Percentiles rank a stretch among this genome's conserved stretches.
These are phyloP conservation scores for Emmonsiellopsis sp. DNA, from an alignment of 2,329 filamentous ascomycete species.

Conservation along the genomic window DNA sequence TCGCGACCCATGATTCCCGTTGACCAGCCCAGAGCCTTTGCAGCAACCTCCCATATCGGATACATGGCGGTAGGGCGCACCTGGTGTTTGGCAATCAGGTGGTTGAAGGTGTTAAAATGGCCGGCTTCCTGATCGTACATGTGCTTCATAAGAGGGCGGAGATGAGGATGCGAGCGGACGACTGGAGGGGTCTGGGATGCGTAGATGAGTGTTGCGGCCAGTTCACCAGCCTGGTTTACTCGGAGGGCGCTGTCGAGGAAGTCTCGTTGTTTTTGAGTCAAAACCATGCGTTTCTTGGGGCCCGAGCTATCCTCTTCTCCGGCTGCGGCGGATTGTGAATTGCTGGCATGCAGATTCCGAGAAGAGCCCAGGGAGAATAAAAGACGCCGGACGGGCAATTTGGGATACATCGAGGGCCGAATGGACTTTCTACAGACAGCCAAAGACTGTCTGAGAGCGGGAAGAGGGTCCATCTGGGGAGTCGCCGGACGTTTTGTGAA, in stretches of 20 bases:
- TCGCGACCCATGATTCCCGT: conserved; percentile 84
- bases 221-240: conserved; percentile 94
- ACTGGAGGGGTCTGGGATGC: conserved; percentile 77
- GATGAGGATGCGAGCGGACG: conserved; percentile 69
- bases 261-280: conserved; percentile 60
- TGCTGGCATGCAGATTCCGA: background rate
- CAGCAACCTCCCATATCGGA: conserved; percentile 74
- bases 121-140: conserved; percentile 96
- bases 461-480: background rate
- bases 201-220: conserved; percentile 95
- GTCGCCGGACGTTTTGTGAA: background rate
- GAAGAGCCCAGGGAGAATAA: background rate
- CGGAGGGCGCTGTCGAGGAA: conserved; percentile 75
- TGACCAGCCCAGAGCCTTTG: conserved; percentile 75
- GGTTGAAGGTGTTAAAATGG: conserved; percentile 79
- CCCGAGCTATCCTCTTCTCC: background rate
- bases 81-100: conserved; percentile 71
- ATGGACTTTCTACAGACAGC: background rate
- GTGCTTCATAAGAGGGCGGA: conserved; percentile 85
- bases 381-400: background rate
- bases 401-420: background rate
- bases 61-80: conserved; percentile 89
- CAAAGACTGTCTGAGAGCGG: background rate
- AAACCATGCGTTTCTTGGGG: conserved; percentile 38
- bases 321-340: background rate